phyloP scores from a whole-genome alignment of 2,329 filamentous ascomycete genomes.

The Phialophora verrucosa region DNA sequence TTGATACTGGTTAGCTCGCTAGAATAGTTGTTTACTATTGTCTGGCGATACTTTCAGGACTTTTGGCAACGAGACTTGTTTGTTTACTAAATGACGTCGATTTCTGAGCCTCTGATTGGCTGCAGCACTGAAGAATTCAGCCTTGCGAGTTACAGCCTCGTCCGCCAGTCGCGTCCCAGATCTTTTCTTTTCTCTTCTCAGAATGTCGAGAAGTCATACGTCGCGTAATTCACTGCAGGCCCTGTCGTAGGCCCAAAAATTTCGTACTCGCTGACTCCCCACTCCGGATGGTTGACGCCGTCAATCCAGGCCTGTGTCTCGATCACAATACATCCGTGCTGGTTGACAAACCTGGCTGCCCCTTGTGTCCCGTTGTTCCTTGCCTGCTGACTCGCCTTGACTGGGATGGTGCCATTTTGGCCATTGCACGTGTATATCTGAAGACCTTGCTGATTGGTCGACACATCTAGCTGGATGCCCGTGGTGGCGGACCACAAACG shows the following conservation, averaged over 20 bases:
- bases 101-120: constrained; percentile 29
- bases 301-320: constrained; percentile 96
- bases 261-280: constrained; percentile 65
- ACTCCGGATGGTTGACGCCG: constrained; percentile 88
- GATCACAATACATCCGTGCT: constrained; percentile 87
- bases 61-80: constrained; percentile 21
- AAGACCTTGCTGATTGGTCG: constrained; percentile 81
- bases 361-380: constrained; percentile 63
- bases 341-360: constrained; percentile 53
- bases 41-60: not conserved
- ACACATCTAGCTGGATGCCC: constrained; percentile 82
- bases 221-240: constrained; percentile 52
- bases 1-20: not conserved
- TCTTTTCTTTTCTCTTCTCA: constrained; percentile 32
- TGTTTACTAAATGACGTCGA: constrained; percentile 36
- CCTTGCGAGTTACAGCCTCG: not conserved
- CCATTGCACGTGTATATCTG: constrained; percentile 86
- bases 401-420: constrained; percentile 67
- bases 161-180: not conserved
- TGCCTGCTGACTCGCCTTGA: constrained; percentile 51
- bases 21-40: not conserved
- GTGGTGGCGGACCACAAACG: constrained; percentile 70
- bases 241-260: constrained; percentile 49
- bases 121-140: not conserved
- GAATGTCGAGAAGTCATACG: constrained; percentile 52